Conservation (phyloP, 345 rosid genomes). For the Aegle marmelos region DNA sequence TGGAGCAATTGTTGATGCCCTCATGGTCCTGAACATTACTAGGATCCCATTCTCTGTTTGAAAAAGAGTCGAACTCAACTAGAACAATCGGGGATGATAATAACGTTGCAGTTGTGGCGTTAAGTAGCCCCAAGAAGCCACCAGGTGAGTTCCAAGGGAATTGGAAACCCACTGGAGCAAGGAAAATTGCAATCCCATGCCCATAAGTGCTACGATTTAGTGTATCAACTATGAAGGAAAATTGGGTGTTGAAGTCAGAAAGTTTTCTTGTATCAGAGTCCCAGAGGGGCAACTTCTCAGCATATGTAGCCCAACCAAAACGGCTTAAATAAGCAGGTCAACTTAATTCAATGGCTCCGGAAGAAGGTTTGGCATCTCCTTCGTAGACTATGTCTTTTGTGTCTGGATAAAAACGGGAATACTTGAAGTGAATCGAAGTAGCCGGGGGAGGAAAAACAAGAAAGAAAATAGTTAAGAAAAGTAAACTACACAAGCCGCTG, state of each 20-base stretch:
- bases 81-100: constrained; percentile 9
- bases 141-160: constrained; percentile 25
- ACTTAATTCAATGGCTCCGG: constrained; percentile 13
- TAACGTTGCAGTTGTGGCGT: constrained; percentile 1
- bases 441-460: background rate
- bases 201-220: background rate
- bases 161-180: constrained; percentile 23
- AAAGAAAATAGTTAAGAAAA: too few species aligned
- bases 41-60: constrained; percentile 29
- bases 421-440: constrained; percentile 7
- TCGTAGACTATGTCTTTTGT: background rate
- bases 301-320: constrained; percentile 25
- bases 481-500: too few species aligned
- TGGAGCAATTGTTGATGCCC: constrained; percentile 41
- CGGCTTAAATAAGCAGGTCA: constrained; percentile 15
- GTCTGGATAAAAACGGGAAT: constrained; percentile 4
- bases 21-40: constrained; percentile 20
- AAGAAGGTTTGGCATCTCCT: constrained; percentile 21
- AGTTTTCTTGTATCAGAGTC: constrained; percentile 10
- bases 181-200: constrained; percentile 28
- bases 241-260: constrained; percentile 28
- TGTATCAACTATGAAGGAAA: constrained; percentile 18
- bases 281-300: constrained; percentile 21
- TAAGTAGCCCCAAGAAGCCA: constrained; percentile 28
- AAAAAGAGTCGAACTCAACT: constrained; percentile 22